phyloP scores from a whole-genome alignment of 78 protist species.

The Isochrysis galbana region DNA sequence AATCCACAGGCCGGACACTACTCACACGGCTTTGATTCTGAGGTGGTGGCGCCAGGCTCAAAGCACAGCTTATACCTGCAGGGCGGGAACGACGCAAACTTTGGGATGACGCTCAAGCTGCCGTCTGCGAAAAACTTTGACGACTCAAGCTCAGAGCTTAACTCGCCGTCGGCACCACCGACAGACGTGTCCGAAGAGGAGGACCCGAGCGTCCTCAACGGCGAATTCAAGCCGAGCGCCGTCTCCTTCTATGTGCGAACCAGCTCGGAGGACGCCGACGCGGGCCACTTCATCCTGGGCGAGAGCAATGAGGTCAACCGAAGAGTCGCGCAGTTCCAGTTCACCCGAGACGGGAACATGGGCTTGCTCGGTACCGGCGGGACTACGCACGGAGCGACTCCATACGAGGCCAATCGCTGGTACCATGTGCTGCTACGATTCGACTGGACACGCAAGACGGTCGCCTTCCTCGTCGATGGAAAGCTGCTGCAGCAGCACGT shows the following conservation, averaged over 20 bases:
- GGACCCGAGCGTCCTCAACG: background rate
- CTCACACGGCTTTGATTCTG: background rate
- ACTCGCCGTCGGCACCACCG: background rate
- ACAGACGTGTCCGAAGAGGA: background rate
- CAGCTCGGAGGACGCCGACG: background rate
- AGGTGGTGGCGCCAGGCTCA: background rate
- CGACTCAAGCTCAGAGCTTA: background rate
- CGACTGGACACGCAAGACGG: background rate
- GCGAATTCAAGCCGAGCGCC: background rate
- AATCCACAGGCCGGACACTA: background rate
- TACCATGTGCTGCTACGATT: background rate
- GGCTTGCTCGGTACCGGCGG: conserved; percentile 14
- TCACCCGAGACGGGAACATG: background rate
- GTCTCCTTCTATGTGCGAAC: conserved; percentile 18
- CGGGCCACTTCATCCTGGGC: conserved; percentile 27
- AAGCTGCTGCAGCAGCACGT: background rate
- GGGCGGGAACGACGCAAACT: conserved; percentile 15
- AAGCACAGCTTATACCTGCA: background rate
- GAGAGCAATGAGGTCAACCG: conserved; percentile 8
- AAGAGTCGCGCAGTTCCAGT: conserved; percentile 27
- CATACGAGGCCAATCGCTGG: background rate
- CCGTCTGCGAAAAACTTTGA: background rate
- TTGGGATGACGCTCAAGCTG: background rate
- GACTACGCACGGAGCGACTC: background rate
- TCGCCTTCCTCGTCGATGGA: background rate